phyloP scores from a whole-genome alignment of 768 basidiomycete species.

The Lactarius evosmus region DNA sequence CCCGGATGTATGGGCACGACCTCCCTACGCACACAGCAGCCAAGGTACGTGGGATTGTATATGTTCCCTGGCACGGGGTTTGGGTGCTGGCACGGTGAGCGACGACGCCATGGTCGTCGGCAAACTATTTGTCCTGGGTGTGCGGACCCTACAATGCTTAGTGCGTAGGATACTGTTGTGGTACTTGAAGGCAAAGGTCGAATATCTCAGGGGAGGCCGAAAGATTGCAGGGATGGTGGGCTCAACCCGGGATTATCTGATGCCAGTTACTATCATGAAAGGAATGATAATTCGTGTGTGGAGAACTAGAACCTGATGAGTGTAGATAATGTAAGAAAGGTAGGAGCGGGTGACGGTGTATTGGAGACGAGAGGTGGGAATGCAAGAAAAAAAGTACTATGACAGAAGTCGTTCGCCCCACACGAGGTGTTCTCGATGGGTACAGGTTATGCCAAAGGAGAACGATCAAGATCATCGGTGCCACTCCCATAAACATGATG shows the following conservation, averaged over 20 bases:
- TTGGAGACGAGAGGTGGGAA: background rate
- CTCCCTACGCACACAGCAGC: conserved; percentile 62
- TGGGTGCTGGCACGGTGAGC: conserved; percentile 70
- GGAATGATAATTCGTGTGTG: conserved; percentile 12
- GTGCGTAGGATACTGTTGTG: background rate
- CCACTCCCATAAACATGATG: conserved; percentile 52
- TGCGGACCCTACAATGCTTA: conserved; percentile 49
- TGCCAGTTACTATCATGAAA: background rate
- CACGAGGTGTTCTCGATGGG: conserved; percentile 69
- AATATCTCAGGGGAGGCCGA: too few relatives aligned
- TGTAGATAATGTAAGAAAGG: background rate
- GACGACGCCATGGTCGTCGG: conserved; percentile 45
- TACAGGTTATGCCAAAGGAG: conserved; percentile 65
- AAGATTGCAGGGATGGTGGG: background rate
- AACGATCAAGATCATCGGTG: conserved; percentile 57
- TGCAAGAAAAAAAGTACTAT: conserved; percentile 33
- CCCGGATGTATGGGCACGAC: conserved; percentile 44
- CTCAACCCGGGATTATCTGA: background rate
- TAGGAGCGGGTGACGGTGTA: too few relatives aligned
- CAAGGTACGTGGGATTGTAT: conserved; percentile 79
- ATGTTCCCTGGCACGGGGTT: conserved; percentile 62
- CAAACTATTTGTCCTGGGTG: conserved; percentile 89
- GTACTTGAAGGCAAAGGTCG: too few relatives aligned
- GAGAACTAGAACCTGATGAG: conserved; percentile 5
- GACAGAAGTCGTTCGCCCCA: conserved; percentile 81